These are phyloP conservation scores for Smallanthus sonchifolius DNA, from an alignment of 129 eudicot genomes.

Conservation along the genomic window DNA sequence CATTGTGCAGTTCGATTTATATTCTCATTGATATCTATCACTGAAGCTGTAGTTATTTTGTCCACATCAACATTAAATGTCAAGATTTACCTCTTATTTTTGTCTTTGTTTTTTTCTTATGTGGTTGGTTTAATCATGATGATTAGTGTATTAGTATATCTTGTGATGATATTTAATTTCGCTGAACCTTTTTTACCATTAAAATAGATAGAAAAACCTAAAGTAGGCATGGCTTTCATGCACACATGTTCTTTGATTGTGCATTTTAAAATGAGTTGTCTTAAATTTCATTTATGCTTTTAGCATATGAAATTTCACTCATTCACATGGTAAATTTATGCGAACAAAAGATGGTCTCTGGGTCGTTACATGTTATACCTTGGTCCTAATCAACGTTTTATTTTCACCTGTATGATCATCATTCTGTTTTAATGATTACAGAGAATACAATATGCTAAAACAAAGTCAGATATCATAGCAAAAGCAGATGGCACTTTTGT, in stretches of 20 bases:
- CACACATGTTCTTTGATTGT: not conserved
- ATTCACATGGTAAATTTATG: not conserved
- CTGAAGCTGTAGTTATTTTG: not conserved
- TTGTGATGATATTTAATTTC: not conserved
- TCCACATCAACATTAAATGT: not conserved
- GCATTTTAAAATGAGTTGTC: not conserved
- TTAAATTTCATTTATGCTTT: not conserved
- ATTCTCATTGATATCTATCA: not conserved
- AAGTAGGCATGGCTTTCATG: not conserved
- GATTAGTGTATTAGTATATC: not conserved
- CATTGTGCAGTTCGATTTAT: not conserved
- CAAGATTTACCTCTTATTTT: not conserved
- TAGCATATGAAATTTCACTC: not conserved
- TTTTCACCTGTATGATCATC: not conserved
- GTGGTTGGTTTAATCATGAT: not conserved
- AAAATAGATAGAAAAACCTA: not conserved
- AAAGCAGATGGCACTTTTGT: conserved; percentile 95
- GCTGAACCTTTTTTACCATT: not conserved
- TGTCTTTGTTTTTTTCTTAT: not conserved
- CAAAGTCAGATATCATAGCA: conserved; percentile 81
- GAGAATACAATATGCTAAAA: conserved; percentile 96
- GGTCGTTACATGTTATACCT: not conserved
- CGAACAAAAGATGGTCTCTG: not conserved
- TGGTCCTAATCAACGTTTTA: not conserved
- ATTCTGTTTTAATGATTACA: conserved; percentile 26